Percentiles rank a stretch among this genome's conserved stretches.
Conservation (phyloP, 345 rosid genomes). For the Kernera saxatilis region DNA sequence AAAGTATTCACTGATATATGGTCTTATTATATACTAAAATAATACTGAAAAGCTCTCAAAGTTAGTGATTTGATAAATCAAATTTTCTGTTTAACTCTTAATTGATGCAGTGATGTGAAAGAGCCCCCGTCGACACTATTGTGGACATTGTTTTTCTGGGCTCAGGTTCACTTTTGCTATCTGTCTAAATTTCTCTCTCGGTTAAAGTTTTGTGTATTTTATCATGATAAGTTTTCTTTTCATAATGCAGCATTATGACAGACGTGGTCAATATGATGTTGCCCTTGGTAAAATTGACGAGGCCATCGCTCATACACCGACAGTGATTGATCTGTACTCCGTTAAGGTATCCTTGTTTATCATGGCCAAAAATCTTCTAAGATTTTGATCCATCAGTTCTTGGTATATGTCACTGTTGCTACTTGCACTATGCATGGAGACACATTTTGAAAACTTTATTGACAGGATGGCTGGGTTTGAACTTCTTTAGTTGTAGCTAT, state of each 20-base stretch:
- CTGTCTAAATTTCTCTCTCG: constrained; percentile 6
- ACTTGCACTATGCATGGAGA: not conserved
- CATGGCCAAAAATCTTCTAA: not conserved
- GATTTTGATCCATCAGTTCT: not conserved
- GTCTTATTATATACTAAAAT: not conserved
- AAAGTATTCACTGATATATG: not conserved
- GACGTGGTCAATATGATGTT: constrained; percentile 69
- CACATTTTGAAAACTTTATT: not conserved
- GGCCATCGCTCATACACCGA: constrained; percentile 93
- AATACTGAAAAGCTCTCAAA: not conserved
- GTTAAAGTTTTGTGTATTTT: constrained; percentile 1
- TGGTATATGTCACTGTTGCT: not conserved
- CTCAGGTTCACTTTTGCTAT: constrained; percentile 60
- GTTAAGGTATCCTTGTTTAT: constrained; percentile 62
- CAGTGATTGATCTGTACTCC: constrained; percentile 91
- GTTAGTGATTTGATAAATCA: not conserved
- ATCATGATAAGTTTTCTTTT: not conserved
- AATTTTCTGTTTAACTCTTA: not conserved
- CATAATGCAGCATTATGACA: constrained; percentile 89
- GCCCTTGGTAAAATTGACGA: constrained; percentile 82
- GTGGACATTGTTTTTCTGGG: constrained; percentile 91
- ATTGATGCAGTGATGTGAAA: constrained; percentile 61
- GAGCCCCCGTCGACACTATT: constrained; percentile 93
- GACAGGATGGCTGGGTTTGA: constrained; percentile 4
- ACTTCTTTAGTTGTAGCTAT: constrained; percentile 1